phyloP scores from a whole-genome alignment of 352 stramenopile species.

The Thraustochytrium striatum region DNA sequence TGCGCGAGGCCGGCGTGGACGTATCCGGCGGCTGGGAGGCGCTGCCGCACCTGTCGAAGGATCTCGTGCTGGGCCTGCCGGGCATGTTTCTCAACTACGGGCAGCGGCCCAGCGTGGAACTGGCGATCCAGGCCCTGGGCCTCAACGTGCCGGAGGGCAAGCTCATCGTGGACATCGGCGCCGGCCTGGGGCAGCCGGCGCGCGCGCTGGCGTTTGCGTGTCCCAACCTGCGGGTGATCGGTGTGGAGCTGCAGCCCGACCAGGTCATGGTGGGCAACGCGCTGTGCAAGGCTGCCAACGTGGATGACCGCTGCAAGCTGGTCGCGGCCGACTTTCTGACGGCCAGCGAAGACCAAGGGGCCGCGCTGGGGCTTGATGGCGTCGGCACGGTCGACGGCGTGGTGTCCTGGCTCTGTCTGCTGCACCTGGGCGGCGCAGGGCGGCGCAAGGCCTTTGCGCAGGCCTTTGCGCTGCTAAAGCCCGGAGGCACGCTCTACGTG shows the following conservation, averaged over 20 bases:
- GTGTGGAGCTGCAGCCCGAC: conserved; percentile 72
- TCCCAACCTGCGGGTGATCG: conserved; percentile 64
- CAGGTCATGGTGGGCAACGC: conserved; percentile 62
- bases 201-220: conserved; percentile 67
- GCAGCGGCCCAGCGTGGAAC: conserved; percentile 1
- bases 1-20: conserved; percentile 57
- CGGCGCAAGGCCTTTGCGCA: conserved; percentile 60
- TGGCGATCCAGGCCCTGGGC: conserved; percentile 44
- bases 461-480: conserved; percentile 63
- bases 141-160: conserved; percentile 43
- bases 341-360: too few relatives aligned
- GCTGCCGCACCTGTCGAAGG: conserved; percentile 63
- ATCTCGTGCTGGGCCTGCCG: conserved; percentile 60
- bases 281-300: conserved; percentile 63
- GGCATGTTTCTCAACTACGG: conserved; percentile 23
- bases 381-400: conserved; percentile 70
- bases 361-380: too few relatives aligned
- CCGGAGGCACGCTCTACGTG: conserved; percentile 66
- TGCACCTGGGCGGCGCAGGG: conserved; percentile 68
- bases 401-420: conserved; percentile 67
- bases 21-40: conserved; percentile 67
- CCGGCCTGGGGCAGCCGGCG: conserved; percentile 77
- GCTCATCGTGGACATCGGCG: conserved; percentile 76
- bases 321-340: conserved; percentile 66
- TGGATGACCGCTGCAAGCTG: conserved; percentile 61